These are phyloP conservation scores for Neurospora discreta DNA, from an alignment of 495 filamentous ascomycete species.

Conservation along the genomic window DNA sequence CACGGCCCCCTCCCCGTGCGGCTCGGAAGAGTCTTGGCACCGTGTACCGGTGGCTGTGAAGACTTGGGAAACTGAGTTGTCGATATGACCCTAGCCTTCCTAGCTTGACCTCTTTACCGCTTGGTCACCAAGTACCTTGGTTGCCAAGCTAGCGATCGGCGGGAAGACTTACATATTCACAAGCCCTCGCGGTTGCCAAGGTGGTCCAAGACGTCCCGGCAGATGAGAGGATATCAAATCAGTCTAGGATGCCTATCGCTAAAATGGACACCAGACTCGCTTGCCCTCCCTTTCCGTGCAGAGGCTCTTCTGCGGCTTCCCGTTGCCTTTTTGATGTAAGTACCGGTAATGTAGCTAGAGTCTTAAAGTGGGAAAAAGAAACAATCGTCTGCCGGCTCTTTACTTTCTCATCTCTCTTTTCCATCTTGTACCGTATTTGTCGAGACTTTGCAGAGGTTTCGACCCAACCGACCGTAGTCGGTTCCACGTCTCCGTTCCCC, in stretches of 20 bases:
- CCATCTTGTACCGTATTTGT: background rate
- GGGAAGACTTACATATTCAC: constrained; percentile 14
- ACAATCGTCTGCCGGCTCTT: background rate
- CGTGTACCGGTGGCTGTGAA: constrained; percentile 5
- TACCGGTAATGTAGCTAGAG: background rate
- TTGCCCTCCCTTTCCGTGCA: constrained; percentile 14
- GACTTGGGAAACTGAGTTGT: constrained; percentile 6
- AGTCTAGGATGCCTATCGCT: constrained; percentile 19
- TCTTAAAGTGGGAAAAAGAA: background rate
- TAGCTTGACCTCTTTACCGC: constrained; percentile 14
- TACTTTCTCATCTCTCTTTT: background rate
- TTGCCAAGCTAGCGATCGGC: constrained; percentile 13
- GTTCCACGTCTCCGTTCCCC: constrained; percentile 6
- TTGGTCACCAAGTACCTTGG: background rate
- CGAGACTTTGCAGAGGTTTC: background rate
- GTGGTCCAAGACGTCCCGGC: constrained; percentile 4
- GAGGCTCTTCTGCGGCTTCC: constrained; percentile 19
- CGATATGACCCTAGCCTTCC: constrained; percentile 10
- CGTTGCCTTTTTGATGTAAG: constrained; percentile 4
- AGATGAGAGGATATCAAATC: constrained; percentile 7
- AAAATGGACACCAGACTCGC: constrained; percentile 12
- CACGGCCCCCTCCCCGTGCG: constrained; percentile 2
- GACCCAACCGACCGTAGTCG: constrained; percentile 2
- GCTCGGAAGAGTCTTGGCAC: constrained; percentile 10
- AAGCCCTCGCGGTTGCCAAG: constrained; percentile 17